Evolutionary conservation across 768 basidiomycete genomes (phyloP).

Genomic region (Lactarius deliciosus): DNA sequence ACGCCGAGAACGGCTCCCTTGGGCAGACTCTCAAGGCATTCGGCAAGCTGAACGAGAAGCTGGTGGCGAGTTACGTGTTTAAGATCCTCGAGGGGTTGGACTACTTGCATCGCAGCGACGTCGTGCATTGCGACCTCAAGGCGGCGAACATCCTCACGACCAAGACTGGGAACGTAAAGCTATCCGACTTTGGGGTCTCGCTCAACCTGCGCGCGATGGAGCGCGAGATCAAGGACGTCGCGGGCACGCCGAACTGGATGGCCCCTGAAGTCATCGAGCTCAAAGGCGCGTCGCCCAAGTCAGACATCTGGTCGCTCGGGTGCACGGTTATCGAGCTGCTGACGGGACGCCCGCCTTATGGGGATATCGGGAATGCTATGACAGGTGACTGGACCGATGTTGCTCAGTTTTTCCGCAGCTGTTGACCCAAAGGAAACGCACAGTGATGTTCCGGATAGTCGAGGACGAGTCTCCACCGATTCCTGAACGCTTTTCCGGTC

Average conservation of each 20-base stretch:
- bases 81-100: slow-evolving; percentile 96
- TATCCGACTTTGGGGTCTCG: slow-evolving; percentile 97
- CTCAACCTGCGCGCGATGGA: slow-evolving; percentile 92
- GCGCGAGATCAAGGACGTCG: slow-evolving; percentile 78
- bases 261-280: slow-evolving; percentile 97
- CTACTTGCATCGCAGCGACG: slow-evolving; percentile 86
- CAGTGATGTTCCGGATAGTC: slow-evolving; percentile 97
- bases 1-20: slow-evolving; percentile 94
- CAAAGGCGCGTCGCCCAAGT: slow-evolving; percentile 86
- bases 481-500: slow-evolving; percentile 75
- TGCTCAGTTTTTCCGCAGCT: neutral
- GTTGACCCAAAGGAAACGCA: slow-evolving; percentile 5
- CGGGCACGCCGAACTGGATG: slow-evolving; percentile 99
- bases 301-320: slow-evolving; percentile 94
- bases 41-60: slow-evolving; percentile 87
- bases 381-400: slow-evolving; percentile 52
- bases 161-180: slow-evolving; percentile 95
- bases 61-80: slow-evolving; percentile 91
- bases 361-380: slow-evolving; percentile 87
- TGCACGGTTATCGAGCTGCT: slow-evolving; percentile 94
- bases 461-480: slow-evolving; percentile 89
- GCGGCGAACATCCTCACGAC: slow-evolving; percentile 99
- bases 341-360: slow-evolving; percentile 89
- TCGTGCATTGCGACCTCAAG: slow-evolving; percentile 97
- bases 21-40: slow-evolving; percentile 92